Evolutionary conservation across 257 asterid genomes (phyloP), one percentile per base, ranked within the genome.

Genomic region (Plectranthus barbatus): DNA sequence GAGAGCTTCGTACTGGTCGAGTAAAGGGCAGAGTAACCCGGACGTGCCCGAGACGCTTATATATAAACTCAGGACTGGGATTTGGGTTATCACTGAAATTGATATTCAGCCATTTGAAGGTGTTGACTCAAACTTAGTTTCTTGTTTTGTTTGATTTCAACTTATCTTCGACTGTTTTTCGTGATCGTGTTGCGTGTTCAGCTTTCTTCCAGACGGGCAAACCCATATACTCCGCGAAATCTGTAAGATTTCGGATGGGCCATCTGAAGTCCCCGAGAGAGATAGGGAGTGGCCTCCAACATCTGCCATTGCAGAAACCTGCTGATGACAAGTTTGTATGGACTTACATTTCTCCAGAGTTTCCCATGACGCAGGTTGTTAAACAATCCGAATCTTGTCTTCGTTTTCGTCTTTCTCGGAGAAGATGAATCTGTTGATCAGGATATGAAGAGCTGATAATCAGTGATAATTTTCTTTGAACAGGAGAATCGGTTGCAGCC

Each of bases 81-180:
- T 87, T 70, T 87, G 96, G 81, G 74, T 85, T 66, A 56, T 92
- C 54, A 77, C 89, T 24, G 96, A 89, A 73, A 76, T 92, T 14
- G 77, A 77, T 40, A 69, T 89, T 42, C 96, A 78, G 36, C 97
- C 97, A 41, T 92, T 85, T 62, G 82, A 85, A 87, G 97, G 96
- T 91, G 60, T 19, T 41, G 61, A 29, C 44, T 54, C 59, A 13
- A n/a, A 56, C 71, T n/a, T n/a, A n/a, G n/a, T n/a, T n/a, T n/a
- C n/a, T 64, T 50, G 6, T 33, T 9, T 46, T 17, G 3, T 60
- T 62, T 17, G 34, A 10, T 40, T 58, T 26, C n/a, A n/a, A n/a
- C n/a, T n/a, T n/a, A n/a, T n/a, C n/a, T 40, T 10, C 2, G n/a
- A n/a, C n/a, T n/a, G n/a, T n/a, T n/a, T 62, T 66, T 34, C 59